Conservation (phyloP, 768 basidiomycete species). For the Amyloporia xantha region DNA sequence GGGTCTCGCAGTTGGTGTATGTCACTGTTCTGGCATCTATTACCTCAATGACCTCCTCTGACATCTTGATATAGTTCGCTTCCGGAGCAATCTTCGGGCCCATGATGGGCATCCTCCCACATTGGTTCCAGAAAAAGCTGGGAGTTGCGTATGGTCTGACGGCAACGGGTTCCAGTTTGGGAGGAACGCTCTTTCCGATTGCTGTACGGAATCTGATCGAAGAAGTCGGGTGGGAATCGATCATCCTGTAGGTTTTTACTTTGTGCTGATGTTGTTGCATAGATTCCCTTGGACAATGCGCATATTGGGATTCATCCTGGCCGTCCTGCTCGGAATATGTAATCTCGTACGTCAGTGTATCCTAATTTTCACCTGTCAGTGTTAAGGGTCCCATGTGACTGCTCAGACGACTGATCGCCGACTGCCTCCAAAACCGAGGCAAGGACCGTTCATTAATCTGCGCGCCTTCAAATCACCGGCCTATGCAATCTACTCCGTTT, state of each 20-base stretch:
- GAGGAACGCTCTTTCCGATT: slow-evolving; percentile 66
- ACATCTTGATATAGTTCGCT: slow-evolving; percentile 16
- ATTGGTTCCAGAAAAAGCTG: slow-evolving; percentile 64
- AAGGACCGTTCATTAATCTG: slow-evolving; percentile 60
- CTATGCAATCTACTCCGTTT: slow-evolving; percentile 52
- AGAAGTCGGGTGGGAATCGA: slow-evolving; percentile 43
- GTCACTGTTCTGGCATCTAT: slow-evolving; percentile 20
- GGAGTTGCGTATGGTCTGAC: slow-evolving; percentile 54
- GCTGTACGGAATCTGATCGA: slow-evolving; percentile 47
- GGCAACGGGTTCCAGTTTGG: slow-evolving; percentile 61
- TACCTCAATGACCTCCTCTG: neutral
- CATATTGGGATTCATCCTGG: slow-evolving; percentile 56
- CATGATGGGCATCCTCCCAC: slow-evolving; percentile 50
- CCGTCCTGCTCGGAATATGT: slow-evolving; percentile 32
- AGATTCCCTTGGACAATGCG: slow-evolving; percentile 81
- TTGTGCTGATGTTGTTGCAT: no score
- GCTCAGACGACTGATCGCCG: slow-evolving; percentile 34
- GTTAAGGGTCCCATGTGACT: slow-evolving; percentile 15
- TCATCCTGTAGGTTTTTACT: neutral
- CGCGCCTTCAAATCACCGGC: slow-evolving; percentile 42
- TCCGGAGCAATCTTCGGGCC: slow-evolving; percentile 58
- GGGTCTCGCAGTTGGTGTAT: slow-evolving; percentile 58
- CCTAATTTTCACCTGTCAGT: neutral
- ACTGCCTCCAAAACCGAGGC: slow-evolving; percentile 44
- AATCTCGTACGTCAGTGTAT: slow-evolving; percentile 14